phyloP scores from a whole-genome alignment of 495 filamentous ascomycete species.

The Daldinia caldariorum region DNA sequence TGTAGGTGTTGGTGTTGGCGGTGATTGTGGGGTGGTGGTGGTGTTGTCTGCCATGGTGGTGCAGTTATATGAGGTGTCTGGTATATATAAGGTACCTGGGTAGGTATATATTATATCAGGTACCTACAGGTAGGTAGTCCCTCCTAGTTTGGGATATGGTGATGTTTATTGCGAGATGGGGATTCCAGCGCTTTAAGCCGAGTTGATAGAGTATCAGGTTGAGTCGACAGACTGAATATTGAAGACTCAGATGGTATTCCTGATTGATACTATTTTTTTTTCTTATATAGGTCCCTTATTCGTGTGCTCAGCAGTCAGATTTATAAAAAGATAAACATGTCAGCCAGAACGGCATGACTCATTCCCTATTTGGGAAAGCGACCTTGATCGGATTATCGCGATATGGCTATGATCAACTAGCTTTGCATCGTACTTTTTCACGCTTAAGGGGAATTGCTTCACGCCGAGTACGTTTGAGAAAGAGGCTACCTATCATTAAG shows the following conservation, averaged over 20 bases:
- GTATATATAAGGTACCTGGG: too few relatives aligned
- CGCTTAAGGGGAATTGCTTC: too few relatives aligned
- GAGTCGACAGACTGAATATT: too few relatives aligned
- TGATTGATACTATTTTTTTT: background rate
- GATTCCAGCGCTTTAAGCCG: too few relatives aligned
- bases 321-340: background rate
- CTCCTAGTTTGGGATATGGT: background rate
- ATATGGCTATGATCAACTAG: background rate
- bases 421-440: background rate
- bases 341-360: constrained; percentile 5
- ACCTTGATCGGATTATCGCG: background rate
- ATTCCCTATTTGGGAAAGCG: constrained; percentile 11
- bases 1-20: background rate
- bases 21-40: background rate
- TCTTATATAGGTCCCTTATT: background rate
- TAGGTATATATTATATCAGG: too few relatives aligned
- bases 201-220: too few relatives aligned
- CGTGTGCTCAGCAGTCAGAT: background rate
- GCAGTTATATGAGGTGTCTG: too few relatives aligned
- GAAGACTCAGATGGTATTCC: too few relatives aligned
- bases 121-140: background rate
- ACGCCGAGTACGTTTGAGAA: too few relatives aligned
- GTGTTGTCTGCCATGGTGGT: constrained; percentile 21
- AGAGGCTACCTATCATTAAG: too few relatives aligned
- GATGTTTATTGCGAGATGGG: background rate